Percentiles rank a stretch among this genome's conserved stretches.
Evolutionary conservation across 2,329 filamentous ascomycete species (phyloP).

Genomic region (Hypomyces perniciosus): DNA sequence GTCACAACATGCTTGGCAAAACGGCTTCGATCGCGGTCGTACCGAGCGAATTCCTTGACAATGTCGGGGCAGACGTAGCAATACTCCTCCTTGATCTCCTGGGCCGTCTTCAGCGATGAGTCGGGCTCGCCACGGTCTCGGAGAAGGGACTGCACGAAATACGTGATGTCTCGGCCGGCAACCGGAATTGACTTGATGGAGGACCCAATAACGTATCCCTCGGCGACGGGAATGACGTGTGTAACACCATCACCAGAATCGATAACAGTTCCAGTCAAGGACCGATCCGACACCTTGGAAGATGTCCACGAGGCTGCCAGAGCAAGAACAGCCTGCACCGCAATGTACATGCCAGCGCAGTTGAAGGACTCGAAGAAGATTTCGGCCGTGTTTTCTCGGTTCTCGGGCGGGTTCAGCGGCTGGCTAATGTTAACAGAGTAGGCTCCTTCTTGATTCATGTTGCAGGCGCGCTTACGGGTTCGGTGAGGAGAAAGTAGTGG

Average conservation of each 20-base stretch:
- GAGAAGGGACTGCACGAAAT: conserved; percentile 94
- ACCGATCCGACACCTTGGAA: conserved; percentile 93
- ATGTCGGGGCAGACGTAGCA: conserved; percentile 99
- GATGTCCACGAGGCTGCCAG: conserved; percentile 98
- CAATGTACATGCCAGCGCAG: conserved; percentile 97
- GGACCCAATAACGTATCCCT: conserved; percentile 97
- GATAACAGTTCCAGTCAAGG: conserved; percentile 93
- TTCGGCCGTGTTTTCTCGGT: conserved; percentile 97
- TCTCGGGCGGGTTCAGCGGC: conserved; percentile 96
- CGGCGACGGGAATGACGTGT: conserved; percentile 96
- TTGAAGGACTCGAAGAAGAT: conserved; percentile 99
- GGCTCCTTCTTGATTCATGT: conserved; percentile 10
- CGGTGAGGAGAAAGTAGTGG: conserved; percentile 95
- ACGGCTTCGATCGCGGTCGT: conserved; percentile 84
- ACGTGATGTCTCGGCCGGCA: conserved; percentile 95
- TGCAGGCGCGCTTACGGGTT: conserved; percentile 62
- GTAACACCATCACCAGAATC: conserved; percentile 98
- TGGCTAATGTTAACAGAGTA: conserved; percentile 29
- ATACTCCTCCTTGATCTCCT: conserved; percentile 97
- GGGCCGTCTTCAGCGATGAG: conserved; percentile 93
- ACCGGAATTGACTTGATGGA: conserved; percentile 99
- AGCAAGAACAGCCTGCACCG: conserved; percentile 93
- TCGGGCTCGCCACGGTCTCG: conserved; percentile 95
- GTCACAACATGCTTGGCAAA: conserved; percentile 87
- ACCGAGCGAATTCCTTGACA: conserved; percentile 94